Percentiles rank a stretch among this genome's conserved stretches.
Evolutionary conservation across 108 stramenopile species (phyloP).

Genomic region (Cylindrotheca fusiformis): DNA sequence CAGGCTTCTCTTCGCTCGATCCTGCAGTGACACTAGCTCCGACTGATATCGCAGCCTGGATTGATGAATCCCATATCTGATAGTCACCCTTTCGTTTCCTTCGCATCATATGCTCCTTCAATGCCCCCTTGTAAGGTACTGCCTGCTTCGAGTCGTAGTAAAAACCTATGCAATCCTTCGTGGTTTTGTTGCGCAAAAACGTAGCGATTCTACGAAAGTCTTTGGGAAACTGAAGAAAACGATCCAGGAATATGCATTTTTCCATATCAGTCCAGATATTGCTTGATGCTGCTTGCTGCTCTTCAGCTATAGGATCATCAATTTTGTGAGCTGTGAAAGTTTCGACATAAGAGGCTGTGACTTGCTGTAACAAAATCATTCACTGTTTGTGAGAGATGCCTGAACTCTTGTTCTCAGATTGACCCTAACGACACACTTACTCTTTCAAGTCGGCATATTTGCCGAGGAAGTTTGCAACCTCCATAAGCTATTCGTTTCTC

Average conservation of each 20-base stretch:
- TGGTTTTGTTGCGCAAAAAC: conserved; percentile 85
- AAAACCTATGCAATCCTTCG: conserved; percentile 88
- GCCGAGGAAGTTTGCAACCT: conserved; percentile 69
- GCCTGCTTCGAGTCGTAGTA: conserved; percentile 94
- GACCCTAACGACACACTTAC: conserved; percentile 36
- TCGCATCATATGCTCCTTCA: conserved; percentile 81
- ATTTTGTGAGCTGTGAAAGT: conserved; percentile 57
- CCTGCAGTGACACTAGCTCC: conserved; percentile 73
- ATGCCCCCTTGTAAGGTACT: conserved; percentile 78
- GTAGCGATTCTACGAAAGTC: conserved; percentile 94
- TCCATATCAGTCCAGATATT: conserved; percentile 96
- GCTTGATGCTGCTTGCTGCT: conserved; percentile 30
- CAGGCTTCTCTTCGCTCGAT: conserved; percentile 56
- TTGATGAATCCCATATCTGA: conserved; percentile 77
- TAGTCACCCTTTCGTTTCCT: conserved; percentile 72
- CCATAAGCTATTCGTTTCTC: conserved; percentile 81
- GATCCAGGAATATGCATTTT: conserved; percentile 96
- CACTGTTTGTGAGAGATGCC: background rate
- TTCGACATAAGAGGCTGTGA: conserved; percentile 60
- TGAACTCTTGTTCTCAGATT: background rate
- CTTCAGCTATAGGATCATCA: conserved; percentile 53
- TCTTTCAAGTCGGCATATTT: conserved; percentile 56
- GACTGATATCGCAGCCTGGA: conserved; percentile 70
- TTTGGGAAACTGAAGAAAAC: conserved; percentile 96
- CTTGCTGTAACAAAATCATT: conserved; percentile 24